These are phyloP conservation scores for Fusarium sp. DNA, from an alignment of 2,329 filamentous ascomycete species.

Conservation along the genomic window DNA sequence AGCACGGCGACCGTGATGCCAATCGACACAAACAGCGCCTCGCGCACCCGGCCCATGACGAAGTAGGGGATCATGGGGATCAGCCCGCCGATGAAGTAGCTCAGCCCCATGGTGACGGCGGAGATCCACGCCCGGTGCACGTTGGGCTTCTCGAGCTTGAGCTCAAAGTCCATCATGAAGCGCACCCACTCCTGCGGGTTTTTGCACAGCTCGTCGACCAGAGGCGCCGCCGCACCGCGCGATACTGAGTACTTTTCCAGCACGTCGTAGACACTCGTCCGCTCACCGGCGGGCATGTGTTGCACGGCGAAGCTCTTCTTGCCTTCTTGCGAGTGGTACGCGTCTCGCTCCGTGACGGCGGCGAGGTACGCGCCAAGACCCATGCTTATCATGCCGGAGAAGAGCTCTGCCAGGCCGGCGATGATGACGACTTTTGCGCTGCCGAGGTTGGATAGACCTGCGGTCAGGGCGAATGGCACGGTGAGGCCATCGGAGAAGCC, in stretches of 20 bases:
- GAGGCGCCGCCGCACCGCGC: conserved; percentile 52
- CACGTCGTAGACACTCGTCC: conserved; percentile 60
- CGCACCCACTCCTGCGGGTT: conserved; percentile 61
- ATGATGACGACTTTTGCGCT: conserved; percentile 74
- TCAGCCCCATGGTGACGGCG: conserved; percentile 72
- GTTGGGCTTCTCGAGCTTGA: conserved; percentile 58
- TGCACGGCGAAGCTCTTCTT: conserved; percentile 57
- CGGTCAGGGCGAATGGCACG: conserved; percentile 82
- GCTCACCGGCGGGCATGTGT: conserved; percentile 56
- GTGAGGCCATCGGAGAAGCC: conserved; percentile 83
- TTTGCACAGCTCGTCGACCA: conserved; percentile 62
- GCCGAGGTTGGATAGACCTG: conserved; percentile 75
- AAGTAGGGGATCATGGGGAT: conserved; percentile 80
- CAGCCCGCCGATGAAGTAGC: conserved; percentile 77
- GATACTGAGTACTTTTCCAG: conserved; percentile 62
- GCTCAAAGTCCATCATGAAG: conserved; percentile 71
- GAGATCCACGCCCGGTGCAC: conserved; percentile 62
- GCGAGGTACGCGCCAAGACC: conserved; percentile 80
- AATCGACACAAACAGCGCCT: conserved; percentile 69
- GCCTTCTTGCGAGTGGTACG: conserved; percentile 60
- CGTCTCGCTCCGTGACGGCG: conserved; percentile 65
- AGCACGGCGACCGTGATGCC: conserved; percentile 69
- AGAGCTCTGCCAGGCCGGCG: conserved; percentile 79
- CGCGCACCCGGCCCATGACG: conserved; percentile 57
- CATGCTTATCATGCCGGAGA: conserved; percentile 82